These are phyloP conservation scores for Cytospora schulzeri DNA, from an alignment of 2,329 filamentous ascomycete species.

Conservation along the genomic window DNA sequence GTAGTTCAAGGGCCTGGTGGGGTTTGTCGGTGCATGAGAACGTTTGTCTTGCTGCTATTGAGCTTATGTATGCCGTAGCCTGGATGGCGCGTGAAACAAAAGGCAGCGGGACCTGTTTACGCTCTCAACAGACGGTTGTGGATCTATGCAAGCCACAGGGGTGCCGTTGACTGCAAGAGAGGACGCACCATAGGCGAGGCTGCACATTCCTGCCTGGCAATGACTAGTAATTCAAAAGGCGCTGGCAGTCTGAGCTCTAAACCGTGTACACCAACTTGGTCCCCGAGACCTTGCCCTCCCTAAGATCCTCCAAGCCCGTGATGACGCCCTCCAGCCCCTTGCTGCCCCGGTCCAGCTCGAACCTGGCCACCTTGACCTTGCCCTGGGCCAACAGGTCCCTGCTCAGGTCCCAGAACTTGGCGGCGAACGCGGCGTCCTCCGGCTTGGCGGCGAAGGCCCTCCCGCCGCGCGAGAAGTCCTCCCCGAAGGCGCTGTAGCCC, in stretches of 20 bases:
- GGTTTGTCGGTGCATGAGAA: background rate
- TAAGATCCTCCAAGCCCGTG: conserved; percentile 37
- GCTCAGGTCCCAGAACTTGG: conserved; percentile 39
- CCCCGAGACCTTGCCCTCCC: conserved; percentile 39
- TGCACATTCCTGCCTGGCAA: no score
- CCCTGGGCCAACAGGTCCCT: conserved; percentile 37
- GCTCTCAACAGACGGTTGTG: no score
- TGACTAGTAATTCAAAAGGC: background rate
- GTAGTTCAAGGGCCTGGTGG: background rate
- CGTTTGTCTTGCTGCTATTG: no score
- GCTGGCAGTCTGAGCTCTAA: background rate
- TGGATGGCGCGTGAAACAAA: no score
- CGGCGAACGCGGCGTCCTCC: conserved; percentile 38
- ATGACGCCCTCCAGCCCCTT: conserved; percentile 37
- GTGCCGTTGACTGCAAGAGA: no score
- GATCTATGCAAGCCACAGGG: no score
- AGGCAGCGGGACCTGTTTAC: no score
- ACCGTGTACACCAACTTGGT: conserved; percentile 44
- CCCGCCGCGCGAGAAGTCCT: conserved; percentile 30
- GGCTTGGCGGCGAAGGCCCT: conserved; percentile 21
- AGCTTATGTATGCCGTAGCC: no score
- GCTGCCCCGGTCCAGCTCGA: conserved; percentile 34
- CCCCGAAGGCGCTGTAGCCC: conserved; percentile 39
- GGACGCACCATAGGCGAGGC: no score
- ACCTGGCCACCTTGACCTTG: conserved; percentile 39